Evolutionary conservation across 1,284 basidiomycete genomes (phyloP).

Genomic region (Grifola frondosa): DNA sequence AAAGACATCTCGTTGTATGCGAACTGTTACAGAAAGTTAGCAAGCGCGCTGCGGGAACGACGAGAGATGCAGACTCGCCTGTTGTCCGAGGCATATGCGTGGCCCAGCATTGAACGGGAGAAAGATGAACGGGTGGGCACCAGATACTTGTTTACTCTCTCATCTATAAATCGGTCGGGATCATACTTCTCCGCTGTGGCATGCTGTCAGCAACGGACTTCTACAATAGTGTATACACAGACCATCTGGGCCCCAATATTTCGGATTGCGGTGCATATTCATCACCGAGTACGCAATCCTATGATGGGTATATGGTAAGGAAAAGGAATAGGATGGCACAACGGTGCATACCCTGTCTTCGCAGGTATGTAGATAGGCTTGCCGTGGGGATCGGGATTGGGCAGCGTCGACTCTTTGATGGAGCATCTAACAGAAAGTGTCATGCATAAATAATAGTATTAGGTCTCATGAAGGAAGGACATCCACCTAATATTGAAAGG

Average conservation of each 20-base stretch:
- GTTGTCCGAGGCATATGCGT: constrained; percentile 45
- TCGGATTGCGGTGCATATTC: constrained; percentile 56
- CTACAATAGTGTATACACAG: constrained; percentile 10
- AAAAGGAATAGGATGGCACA: not conserved
- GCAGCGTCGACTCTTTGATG: constrained; percentile 16
- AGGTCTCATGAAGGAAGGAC: too few relatives aligned
- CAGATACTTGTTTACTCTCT: constrained; percentile 31
- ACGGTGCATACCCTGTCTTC: constrained; percentile 7
- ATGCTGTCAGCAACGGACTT: not conserved
- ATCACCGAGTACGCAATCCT: constrained; percentile 51
- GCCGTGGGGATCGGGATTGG: constrained; percentile 10
- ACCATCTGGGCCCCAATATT: constrained; percentile 66
- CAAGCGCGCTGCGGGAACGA: not conserved
- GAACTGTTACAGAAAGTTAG: constrained; percentile 31
- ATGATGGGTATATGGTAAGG: not conserved
- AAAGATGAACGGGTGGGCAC: constrained; percentile 42
- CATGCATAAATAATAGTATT: too few relatives aligned
- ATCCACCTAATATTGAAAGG: constrained; percentile 21
- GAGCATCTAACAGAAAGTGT: constrained; percentile 3
- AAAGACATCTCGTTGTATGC: constrained; percentile 41
- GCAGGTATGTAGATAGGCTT: constrained; percentile 22
- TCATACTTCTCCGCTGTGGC: constrained; percentile 40
- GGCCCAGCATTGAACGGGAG: constrained; percentile 48
- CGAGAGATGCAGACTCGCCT: constrained; percentile 22
- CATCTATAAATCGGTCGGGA: constrained; percentile 41